These are phyloP conservation scores for Cercophora samala DNA, from an alignment of 495 filamentous ascomycete genomes.

Conservation along the genomic window DNA sequence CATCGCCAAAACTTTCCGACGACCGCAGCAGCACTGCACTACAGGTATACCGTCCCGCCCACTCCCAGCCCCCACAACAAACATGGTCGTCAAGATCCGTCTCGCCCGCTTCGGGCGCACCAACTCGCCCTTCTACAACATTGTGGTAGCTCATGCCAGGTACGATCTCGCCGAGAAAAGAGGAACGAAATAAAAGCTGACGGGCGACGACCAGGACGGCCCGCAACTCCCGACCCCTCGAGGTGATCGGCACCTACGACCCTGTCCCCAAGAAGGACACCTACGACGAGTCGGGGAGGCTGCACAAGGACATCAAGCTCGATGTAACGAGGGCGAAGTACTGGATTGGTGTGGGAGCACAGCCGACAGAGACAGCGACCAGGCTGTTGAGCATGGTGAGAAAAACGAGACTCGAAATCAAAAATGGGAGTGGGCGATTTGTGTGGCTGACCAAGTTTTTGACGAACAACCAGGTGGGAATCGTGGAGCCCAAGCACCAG, in stretches of 20 bases:
- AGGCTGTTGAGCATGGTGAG: conserved; percentile 77
- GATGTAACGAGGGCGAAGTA: conserved; percentile 81
- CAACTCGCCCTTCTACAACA: conserved; percentile 89
- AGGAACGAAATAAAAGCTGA: background rate
- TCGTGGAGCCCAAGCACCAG: conserved; percentile 47
- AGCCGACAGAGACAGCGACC: conserved; percentile 87
- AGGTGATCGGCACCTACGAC: conserved; percentile 94
- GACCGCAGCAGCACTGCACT: background rate
- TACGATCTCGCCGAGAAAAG: conserved; percentile 41
- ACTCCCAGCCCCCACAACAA: conserved; percentile 58
- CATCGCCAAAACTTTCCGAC: conserved; percentile 5
- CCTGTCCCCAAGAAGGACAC: conserved; percentile 74
- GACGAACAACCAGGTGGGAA: conserved; percentile 40
- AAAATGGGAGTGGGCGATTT: conserved; percentile 26
- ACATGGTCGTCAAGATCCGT: conserved; percentile 90
- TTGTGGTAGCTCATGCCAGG: conserved; percentile 94
- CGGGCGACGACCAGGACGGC: conserved; percentile 55
- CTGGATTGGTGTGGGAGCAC: conserved; percentile 95
- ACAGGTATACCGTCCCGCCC: too few species aligned
- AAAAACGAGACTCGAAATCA: background rate
- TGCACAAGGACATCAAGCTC: conserved; percentile 85
- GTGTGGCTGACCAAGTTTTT: background rate
- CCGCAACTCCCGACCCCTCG: conserved; percentile 78
- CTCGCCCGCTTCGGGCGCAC: conserved; percentile 89
- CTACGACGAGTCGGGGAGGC: conserved; percentile 60